Evolutionary conservation across 2,329 filamentous ascomycete species (phyloP).

Genomic region (Clonostachys byssicola): DNA sequence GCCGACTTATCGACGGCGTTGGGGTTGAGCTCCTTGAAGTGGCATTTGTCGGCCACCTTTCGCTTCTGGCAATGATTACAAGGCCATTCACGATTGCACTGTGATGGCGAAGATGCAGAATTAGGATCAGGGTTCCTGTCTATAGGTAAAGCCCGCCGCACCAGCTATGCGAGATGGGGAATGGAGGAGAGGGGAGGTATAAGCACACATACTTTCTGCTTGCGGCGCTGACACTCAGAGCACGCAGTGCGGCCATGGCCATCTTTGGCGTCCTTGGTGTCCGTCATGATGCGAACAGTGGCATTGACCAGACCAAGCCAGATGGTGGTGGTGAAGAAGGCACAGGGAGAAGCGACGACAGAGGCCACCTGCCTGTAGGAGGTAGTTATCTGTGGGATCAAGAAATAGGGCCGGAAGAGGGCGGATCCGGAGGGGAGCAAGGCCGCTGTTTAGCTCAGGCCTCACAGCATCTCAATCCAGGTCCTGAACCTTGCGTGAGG

Average conservation of each 20-base stretch:
- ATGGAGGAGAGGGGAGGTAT: not conserved
- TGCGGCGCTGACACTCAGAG: constrained; percentile 34
- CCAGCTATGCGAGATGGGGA: not conserved
- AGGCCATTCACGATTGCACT: constrained; percentile 34
- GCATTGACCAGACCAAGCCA: too few relatives aligned
- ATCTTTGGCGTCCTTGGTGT: not conserved
- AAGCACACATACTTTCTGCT: constrained; percentile 24
- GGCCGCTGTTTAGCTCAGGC: too few relatives aligned
- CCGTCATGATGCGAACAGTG: too few relatives aligned
- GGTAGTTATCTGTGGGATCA: too few relatives aligned
- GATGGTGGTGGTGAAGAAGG: too few relatives aligned
- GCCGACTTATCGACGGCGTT: constrained; percentile 12
- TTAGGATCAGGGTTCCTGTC: not conserved
- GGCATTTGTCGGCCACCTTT: constrained; percentile 28
- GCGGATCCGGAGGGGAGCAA: too few relatives aligned
- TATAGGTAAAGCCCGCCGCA: too few relatives aligned
- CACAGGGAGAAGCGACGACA: too few relatives aligned
- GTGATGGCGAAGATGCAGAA: constrained; percentile 3
- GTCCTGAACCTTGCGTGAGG: too few relatives aligned
- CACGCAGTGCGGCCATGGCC: constrained; percentile 21
- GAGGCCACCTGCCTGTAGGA: too few relatives aligned
- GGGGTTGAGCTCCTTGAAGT: constrained; percentile 16
- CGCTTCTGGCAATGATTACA: constrained; percentile 33
- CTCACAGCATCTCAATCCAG: too few relatives aligned
- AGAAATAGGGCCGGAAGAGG: too few relatives aligned